Evolutionary conservation across 2,329 filamentous ascomycete genomes (phyloP), one percentile per base, ranked within the genome.

Genomic region (Zarea fungicola): DNA sequence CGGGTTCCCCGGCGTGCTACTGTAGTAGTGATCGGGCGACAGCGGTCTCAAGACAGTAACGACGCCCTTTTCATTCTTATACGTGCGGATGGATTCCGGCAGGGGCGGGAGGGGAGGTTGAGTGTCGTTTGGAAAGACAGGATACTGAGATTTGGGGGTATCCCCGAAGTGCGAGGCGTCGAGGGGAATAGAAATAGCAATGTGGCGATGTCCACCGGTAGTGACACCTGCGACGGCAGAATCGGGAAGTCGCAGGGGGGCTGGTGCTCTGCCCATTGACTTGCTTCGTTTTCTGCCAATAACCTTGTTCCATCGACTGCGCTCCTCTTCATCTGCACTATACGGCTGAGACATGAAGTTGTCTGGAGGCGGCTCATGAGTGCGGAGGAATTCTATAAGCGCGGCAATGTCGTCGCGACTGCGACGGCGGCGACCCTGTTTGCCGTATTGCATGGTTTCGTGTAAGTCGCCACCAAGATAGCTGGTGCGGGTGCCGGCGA

Each of bases 141-240:
- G 64, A 48, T 67, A 65, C 49, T 69, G 65, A 6, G 65, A 61
- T 40, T 60, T 58, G 18, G 60, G 58, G 26, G 54, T 55, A 29
- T 56, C 53, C 3, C 65, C 67, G 36, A 74, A 62, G 19, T 76
- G 70, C 5, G 70, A 72, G 50, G 77, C 65, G 54, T 78, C 71
- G 11, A 74, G 51, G 2, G 80, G 79, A 37, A 83, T 81, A 0
- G 78, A 81, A 44, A 83, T 83, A 50, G 78, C 77, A 54, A 83
- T 81, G 55, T 83, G 75, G 5, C 76, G 70, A 57, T 78, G 68
- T 2, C 79, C 79, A 3, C 67, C 72, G 6, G 62, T 74, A 0
- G 78, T 82, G 29, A 64, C 74, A 7, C 76, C 74, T 4, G 76
- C 74, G 13, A 83, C 68, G 11, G 78, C 77, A 21, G 74, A 74